Evolutionary conservation across 805 yeast species (phyloP).

Genomic region (Priceomyces castillae): DNA sequence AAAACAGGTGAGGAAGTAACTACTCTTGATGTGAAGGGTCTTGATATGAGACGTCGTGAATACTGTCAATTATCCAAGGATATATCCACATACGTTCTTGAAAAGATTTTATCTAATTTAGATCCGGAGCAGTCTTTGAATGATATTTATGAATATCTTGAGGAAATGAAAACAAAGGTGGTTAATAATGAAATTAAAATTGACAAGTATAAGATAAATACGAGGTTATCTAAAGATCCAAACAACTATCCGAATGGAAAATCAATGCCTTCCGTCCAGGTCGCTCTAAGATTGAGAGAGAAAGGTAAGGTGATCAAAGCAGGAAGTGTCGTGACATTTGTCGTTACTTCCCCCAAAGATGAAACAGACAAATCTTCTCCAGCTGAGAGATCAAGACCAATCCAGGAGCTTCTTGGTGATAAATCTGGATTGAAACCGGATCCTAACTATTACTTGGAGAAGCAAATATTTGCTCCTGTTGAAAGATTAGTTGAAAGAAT

Average conservation of each 20-base stretch:
- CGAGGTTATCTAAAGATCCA: conserved; percentile 89
- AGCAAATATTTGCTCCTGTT: conserved; percentile 87
- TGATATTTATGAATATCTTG: conserved; percentile 70
- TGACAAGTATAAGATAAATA: conserved; percentile 74
- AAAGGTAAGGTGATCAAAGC: conserved; percentile 86
- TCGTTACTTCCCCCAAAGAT: conserved; percentile 51
- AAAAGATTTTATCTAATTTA: conserved; percentile 64
- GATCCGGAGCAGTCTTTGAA: conserved; percentile 76
- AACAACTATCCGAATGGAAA: conserved; percentile 76
- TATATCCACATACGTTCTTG: conserved; percentile 70
- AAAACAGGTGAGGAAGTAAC: conserved; percentile 53
- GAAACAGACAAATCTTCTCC: conserved; percentile 43
- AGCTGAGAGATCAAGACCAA: conserved; percentile 82
- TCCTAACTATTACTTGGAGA: conserved; percentile 73
- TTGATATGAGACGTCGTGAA: conserved; percentile 96
- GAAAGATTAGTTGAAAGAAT: conserved; percentile 82
- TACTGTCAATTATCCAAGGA: conserved; percentile 91
- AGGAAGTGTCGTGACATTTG: conserved; percentile 85
- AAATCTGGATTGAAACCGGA: conserved; percentile 62
- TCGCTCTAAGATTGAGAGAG: conserved; percentile 76
- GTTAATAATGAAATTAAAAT: conserved; percentile 60
- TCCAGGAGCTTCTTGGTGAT: conserved; percentile 65
- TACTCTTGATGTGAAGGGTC: conserved; percentile 85
- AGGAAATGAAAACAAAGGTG: conserved; percentile 54
- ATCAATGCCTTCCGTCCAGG: conserved; percentile 85